Conservation (phyloP, 1,284 basidiomycete species). For the Moniliella sp. region DNA sequence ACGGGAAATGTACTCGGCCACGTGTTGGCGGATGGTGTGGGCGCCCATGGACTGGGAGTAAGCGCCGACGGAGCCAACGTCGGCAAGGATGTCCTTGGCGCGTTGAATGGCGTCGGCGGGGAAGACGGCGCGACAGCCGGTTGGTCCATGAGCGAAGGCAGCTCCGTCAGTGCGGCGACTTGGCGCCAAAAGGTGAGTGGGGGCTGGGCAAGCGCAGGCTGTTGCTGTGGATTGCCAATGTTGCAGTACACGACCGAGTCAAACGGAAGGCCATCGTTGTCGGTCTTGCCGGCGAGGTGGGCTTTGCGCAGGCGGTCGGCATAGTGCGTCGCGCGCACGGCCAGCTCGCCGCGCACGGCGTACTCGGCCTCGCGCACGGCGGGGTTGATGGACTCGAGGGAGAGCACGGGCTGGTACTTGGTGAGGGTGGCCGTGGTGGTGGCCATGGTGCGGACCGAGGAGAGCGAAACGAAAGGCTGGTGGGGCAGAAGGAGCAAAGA, state of each 20-base stretch:
- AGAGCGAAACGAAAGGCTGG: too few relatives aligned
- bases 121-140: slow-evolving; percentile 39
- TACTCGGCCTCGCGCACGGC: too few relatives aligned
- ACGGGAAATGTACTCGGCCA: slow-evolving; percentile 73
- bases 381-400: too few relatives aligned
- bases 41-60: slow-evolving; percentile 91
- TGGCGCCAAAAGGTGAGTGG: slow-evolving; percentile 85
- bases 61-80: slow-evolving; percentile 80
- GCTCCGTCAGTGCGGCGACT: slow-evolving; percentile 76
- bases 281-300: slow-evolving; percentile 33
- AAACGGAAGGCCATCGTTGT: slow-evolving; percentile 50
- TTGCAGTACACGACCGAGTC: slow-evolving; percentile 76
- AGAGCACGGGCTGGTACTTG: too few relatives aligned
- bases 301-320: too few relatives aligned
- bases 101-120: slow-evolving; percentile 65
- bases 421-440: too few relatives aligned
- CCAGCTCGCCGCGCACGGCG: too few relatives aligned
- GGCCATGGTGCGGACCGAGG: too few relatives aligned
- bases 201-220: slow-evolving; percentile 62
- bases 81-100: slow-evolving; percentile 54
- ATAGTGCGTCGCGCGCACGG: too few relatives aligned
- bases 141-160: slow-evolving; percentile 61
- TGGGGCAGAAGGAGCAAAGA: too few relatives aligned
- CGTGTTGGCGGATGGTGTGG: slow-evolving; percentile 61
- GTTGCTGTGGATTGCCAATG: slow-evolving; percentile 94